Conservation (phyloP, 2,329 filamentous ascomycete genomes). For the Podosphaera aphanis region DNA sequence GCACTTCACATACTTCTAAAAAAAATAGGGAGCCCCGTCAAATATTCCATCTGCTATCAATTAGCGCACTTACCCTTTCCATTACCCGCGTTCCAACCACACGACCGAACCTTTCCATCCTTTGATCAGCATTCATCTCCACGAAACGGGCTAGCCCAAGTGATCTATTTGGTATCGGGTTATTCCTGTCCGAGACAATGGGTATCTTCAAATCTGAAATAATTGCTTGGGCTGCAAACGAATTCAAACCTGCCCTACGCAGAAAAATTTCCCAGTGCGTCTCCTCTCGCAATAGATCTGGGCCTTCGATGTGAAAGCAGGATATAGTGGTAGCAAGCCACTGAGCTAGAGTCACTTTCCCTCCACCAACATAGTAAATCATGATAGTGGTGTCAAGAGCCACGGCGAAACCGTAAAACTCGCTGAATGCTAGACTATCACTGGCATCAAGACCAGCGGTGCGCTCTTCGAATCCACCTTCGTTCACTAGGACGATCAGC, state of each 20-base stretch:
- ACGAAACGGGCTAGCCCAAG: conserved; percentile 31
- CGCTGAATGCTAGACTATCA: conserved; percentile 10
- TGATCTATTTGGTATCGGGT: conserved; percentile 7
- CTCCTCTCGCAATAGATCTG: conserved; percentile 28
- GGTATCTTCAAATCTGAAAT: conserved; percentile 24
- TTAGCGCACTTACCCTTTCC: conserved; percentile 22
- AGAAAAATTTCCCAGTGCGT: conserved; percentile 46
- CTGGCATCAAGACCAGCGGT: conserved; percentile 11
- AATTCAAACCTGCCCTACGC: conserved; percentile 41
- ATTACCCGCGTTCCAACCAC: conserved; percentile 30
- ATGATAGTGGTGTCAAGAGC: conserved; percentile 19
- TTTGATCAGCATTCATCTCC: conserved; percentile 27
- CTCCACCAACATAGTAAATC: conserved; percentile 26
- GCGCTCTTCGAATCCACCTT: conserved; percentile 23
- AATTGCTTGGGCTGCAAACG: conserved; percentile 45
- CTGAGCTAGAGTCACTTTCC: conserved; percentile 23
- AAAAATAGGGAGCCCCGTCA: not conserved
- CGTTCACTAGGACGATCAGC: conserved; percentile 44
- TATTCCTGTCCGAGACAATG: conserved; percentile 5
- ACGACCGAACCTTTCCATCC: conserved; percentile 24
- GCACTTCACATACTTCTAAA: not conserved
- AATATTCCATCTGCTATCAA: conserved; percentile 22
- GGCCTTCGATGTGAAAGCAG: conserved; percentile 12
- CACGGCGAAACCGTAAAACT: conserved; percentile 13
- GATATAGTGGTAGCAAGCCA: conserved; percentile 32